Evolutionary conservation across 2,329 filamentous ascomycete genomes (phyloP).

Genomic region (Aureobasidium sp.): DNA sequence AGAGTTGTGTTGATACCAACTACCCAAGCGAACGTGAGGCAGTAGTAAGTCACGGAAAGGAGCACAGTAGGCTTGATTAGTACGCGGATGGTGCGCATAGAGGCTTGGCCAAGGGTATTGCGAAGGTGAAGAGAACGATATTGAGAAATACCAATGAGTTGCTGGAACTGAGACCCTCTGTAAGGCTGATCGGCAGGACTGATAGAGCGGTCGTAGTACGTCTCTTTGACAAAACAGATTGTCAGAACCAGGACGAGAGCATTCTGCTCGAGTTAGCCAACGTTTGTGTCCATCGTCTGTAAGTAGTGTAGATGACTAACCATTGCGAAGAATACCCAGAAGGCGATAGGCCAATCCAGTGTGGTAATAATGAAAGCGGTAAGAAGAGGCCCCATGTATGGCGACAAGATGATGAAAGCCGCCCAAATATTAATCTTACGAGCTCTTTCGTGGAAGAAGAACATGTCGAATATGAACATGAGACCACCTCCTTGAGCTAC

Average conservation of each 20-base stretch:
- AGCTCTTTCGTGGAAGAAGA: constrained; percentile 64
- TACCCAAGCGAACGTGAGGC: no score
- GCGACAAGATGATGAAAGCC: constrained; percentile 42
- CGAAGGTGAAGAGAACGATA: constrained; percentile 30
- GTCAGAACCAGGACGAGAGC: constrained; percentile 43
- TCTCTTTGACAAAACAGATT: constrained; percentile 52
- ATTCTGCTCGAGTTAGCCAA: constrained; percentile 6
- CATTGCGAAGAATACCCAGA: constrained; percentile 54
- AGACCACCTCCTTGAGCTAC: constrained; percentile 47
- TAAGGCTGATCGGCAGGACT: constrained; percentile 35
- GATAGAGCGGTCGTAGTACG: constrained; percentile 53
- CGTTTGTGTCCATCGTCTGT: no score
- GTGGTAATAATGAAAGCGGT: constrained; percentile 56
- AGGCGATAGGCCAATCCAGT: constrained; percentile 50
- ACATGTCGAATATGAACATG: constrained; percentile 61
- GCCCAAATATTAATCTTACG: constrained; percentile 44
- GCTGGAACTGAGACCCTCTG: constrained; percentile 33
- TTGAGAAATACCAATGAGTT: constrained; percentile 42
- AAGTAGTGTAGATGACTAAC: neutral
- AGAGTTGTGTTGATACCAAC: no score
- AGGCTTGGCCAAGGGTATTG: constrained; percentile 39
- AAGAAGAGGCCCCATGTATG: constrained; percentile 44
- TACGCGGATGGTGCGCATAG: constrained; percentile 41
- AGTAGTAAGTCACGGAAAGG: no score
- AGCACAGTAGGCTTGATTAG: constrained; percentile 41